A percentile compares a stretch with the other conserved stretches of the same genome.
Evolutionary conservation across 108 stramenopile genomes (phyloP).

Genomic region (Nannochloropsis granulata): DNA sequence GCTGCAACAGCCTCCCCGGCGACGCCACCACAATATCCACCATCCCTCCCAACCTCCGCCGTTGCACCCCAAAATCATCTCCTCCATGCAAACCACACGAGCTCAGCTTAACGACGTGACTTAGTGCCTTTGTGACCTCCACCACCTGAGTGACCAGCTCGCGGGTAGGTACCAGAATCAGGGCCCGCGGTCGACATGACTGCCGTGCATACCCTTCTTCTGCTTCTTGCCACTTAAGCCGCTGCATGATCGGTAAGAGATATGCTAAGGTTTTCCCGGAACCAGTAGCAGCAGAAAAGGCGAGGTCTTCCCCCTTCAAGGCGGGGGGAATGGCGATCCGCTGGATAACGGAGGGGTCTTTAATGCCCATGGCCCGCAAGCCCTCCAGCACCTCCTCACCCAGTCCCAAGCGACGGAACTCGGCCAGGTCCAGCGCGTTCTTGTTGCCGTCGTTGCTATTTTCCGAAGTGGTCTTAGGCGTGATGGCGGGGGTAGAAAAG

Average conservation of each 20-base stretch:
- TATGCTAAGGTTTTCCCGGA: constrained; percentile 70
- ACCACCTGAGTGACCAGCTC: constrained; percentile 69
- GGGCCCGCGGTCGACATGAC: constrained; percentile 63
- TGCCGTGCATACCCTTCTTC: neutral
- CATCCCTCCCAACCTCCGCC: neutral
- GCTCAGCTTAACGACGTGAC: constrained; percentile 64
- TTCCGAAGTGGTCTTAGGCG: neutral
- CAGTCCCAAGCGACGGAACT: neutral
- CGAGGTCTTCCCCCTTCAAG: constrained; percentile 31
- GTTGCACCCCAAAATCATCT: constrained; percentile 57
- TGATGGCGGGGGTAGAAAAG: neutral
- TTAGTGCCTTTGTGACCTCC: constrained; percentile 59
- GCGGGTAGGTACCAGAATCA: constrained; percentile 80
- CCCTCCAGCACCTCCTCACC: neutral
- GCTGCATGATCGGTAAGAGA: constrained; percentile 61
- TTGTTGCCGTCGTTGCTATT: neutral
- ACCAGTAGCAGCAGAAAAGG: constrained; percentile 75
- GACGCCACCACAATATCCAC: neutral
- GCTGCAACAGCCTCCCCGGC: constrained; percentile 70
- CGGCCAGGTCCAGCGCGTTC: neutral
- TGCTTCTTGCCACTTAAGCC: constrained; percentile 50
- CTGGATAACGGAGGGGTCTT: neutral
- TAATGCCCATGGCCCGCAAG: neutral
- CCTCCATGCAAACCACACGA: constrained; percentile 65
- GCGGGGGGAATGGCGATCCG: neutral